These are phyloP conservation scores for Alternaria rosae DNA, from an alignment of 2,329 filamentous ascomycete species.

Conservation along the genomic window DNA sequence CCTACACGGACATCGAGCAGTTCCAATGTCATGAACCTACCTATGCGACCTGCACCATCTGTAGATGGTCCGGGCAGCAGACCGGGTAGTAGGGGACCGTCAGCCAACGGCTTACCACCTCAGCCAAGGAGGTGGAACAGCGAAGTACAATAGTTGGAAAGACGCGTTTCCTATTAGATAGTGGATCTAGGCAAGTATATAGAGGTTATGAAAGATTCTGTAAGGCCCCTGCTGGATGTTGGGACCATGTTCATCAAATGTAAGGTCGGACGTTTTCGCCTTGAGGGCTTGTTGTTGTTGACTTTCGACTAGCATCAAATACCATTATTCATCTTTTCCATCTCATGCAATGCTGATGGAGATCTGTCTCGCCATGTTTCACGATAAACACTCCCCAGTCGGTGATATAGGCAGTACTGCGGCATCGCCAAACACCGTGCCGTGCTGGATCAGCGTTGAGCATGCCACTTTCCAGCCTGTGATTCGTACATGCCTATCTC, in stretches of 20 bases:
- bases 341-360: not conserved
- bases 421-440: not conserved
- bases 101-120: conserved; percentile 13
- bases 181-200: not conserved
- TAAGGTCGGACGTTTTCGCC: not conserved
- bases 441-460: not conserved
- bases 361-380: not conserved
- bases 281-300: conserved; percentile 3
- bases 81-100: conserved; percentile 30
- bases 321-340: not conserved
- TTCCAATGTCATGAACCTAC: conserved; percentile 52
- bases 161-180: not conserved
- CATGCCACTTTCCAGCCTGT: not conserved
- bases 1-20: conserved; percentile 55
- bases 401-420: not conserved
- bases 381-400: not conserved
- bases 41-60: conserved; percentile 55
- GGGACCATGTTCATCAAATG: not conserved
- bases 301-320: conserved; percentile 2
- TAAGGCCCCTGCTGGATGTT: not conserved
- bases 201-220: not conserved
- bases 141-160: conserved; percentile 33
- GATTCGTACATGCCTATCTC: not conserved
- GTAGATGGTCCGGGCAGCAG: conserved; percentile 36
- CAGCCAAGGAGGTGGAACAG: conserved; percentile 43